Conservation (phyloP, 768 basidiomycete species). For the Auriscalpium vulgare region DNA sequence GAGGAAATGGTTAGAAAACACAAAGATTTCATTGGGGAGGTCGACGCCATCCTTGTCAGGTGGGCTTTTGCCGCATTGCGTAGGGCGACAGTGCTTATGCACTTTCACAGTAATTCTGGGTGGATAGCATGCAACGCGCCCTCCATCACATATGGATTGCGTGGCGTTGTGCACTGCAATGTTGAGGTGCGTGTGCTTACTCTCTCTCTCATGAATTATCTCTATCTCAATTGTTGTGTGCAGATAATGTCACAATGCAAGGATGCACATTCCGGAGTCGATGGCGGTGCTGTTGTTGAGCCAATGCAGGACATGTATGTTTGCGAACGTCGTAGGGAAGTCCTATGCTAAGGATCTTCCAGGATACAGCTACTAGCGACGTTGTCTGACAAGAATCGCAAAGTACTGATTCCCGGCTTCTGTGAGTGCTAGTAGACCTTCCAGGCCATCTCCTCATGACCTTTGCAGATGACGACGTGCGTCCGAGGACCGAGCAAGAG, state of each 20-base stretch:
- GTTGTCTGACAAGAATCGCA: slow-evolving; percentile 48
- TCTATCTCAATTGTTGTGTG: not conserved
- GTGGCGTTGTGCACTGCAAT: slow-evolving; percentile 88
- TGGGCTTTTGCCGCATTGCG: slow-evolving; percentile 20
- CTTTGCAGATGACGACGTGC: slow-evolving; percentile 64
- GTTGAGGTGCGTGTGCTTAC: slow-evolving; percentile 45
- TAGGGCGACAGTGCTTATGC: not conserved
- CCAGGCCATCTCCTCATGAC: not conserved
- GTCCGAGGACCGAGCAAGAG: slow-evolving; percentile 61
- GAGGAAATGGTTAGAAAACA: slow-evolving; percentile 63
- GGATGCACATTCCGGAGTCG: slow-evolving; percentile 90
- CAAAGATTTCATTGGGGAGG: slow-evolving; percentile 78
- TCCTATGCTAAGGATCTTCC: not conserved
- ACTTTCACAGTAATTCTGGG: slow-evolving; percentile 69
- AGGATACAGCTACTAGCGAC: slow-evolving; percentile 77
- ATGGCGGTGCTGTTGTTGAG: slow-evolving; percentile 82
- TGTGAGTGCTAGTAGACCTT: slow-evolving; percentile 42
- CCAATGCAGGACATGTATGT: slow-evolving; percentile 90
- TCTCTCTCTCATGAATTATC: not conserved
- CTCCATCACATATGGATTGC: slow-evolving; percentile 90
- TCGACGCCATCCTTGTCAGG: slow-evolving; percentile 89
- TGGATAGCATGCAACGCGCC: slow-evolving; percentile 93
- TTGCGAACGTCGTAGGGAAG: not conserved
- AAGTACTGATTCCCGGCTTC: slow-evolving; percentile 70
- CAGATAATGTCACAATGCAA: slow-evolving; percentile 66